Evolutionary conservation across 1,284 basidiomycete species (phyloP).

Genomic region (Wolfiporia cocos): DNA sequence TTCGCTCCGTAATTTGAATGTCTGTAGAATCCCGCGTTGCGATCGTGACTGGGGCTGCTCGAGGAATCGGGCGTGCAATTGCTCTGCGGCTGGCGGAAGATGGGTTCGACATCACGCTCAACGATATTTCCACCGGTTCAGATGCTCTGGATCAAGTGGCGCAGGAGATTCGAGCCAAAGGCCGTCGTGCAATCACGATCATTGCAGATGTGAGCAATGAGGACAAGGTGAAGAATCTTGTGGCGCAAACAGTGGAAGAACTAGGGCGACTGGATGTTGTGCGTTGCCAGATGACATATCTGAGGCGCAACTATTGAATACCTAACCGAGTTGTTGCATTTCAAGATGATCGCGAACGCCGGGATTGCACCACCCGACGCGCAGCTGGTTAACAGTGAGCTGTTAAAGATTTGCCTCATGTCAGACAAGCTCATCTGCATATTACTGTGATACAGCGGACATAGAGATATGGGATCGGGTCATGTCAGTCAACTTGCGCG

Average conservation of each 20-base stretch:
- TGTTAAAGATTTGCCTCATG: background rate
- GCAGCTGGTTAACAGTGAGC: conserved; percentile 22
- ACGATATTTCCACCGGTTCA: conserved; percentile 16
- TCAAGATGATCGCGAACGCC: conserved; percentile 24
- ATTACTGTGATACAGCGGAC: background rate
- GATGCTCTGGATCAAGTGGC: conserved; percentile 13
- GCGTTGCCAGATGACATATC: background rate
- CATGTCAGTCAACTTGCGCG: conserved; percentile 19
- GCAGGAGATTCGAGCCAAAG: conserved; percentile 12
- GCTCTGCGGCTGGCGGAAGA: conserved; percentile 22
- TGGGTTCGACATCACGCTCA: conserved; percentile 23
- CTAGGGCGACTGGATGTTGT: conserved; percentile 23
- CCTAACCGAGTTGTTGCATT: background rate
- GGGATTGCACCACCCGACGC: no score
- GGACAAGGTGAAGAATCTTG: conserved; percentile 19
- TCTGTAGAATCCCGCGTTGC: conserved; percentile 11
- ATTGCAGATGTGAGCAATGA: conserved; percentile 20
- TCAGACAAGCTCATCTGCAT: background rate
- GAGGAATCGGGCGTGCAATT: conserved; percentile 23
- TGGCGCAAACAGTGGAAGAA: conserved; percentile 14
- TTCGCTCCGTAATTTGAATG: no score
- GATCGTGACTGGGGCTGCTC: conserved; percentile 21
- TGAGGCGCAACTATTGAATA: background rate
- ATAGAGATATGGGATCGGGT: conserved; percentile 13
- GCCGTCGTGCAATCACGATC: conserved; percentile 13